Evolutionary conservation across 2,329 filamentous ascomycete genomes (phyloP).

Genomic region (Arthrobotrys sinensis): DNA sequence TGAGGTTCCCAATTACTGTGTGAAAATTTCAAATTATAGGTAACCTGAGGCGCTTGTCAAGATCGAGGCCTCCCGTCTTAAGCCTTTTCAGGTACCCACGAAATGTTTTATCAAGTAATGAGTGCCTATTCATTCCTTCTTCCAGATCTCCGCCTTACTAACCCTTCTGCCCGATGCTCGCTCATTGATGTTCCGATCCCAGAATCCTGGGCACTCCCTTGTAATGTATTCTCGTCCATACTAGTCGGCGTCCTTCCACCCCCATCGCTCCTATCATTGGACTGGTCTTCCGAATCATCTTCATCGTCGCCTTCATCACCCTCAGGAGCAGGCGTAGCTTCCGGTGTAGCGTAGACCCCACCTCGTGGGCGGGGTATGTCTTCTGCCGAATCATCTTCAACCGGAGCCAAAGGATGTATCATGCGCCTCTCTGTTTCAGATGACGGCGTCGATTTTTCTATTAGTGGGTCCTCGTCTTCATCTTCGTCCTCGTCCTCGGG

Average conservation of each 20-base stretch:
- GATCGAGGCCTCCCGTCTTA: not conserved
- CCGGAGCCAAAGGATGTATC: slow-evolving; percentile 53
- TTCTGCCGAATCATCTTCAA: slow-evolving; percentile 58
- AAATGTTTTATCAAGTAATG: not conserved
- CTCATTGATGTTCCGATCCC: slow-evolving; percentile 59
- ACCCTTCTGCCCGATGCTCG: slow-evolving; percentile 45
- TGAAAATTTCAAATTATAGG: slow-evolving; percentile 30
- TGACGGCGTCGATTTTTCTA: slow-evolving; percentile 6
- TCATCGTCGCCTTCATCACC: slow-evolving; percentile 54
- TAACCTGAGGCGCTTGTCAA: slow-evolving; percentile 1
- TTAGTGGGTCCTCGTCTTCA: slow-evolving; percentile 27
- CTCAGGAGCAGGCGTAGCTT: slow-evolving; percentile 53
- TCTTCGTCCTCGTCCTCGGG: slow-evolving; percentile 30
- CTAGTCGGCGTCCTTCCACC: slow-evolving; percentile 59
- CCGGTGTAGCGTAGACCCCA: slow-evolving; percentile 56
- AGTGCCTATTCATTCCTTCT: slow-evolving; percentile 43
- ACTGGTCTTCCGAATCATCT: slow-evolving; percentile 46
- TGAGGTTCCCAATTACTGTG: slow-evolving; percentile 3
- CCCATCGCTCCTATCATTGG: slow-evolving; percentile 48
- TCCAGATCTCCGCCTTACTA: slow-evolving; percentile 49
- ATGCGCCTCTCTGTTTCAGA: slow-evolving; percentile 34
- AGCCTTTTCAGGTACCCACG: not conserved
- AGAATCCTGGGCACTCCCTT: slow-evolving; percentile 58
- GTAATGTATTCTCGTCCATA: slow-evolving; percentile 49
- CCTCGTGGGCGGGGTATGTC: slow-evolving; percentile 56